A percentile compares a stretch with the other conserved stretches of the same genome.
Conservation (phyloP, 202 grass and related monocot species). For the Bolboschoenoplectus hybrid region DNA sequence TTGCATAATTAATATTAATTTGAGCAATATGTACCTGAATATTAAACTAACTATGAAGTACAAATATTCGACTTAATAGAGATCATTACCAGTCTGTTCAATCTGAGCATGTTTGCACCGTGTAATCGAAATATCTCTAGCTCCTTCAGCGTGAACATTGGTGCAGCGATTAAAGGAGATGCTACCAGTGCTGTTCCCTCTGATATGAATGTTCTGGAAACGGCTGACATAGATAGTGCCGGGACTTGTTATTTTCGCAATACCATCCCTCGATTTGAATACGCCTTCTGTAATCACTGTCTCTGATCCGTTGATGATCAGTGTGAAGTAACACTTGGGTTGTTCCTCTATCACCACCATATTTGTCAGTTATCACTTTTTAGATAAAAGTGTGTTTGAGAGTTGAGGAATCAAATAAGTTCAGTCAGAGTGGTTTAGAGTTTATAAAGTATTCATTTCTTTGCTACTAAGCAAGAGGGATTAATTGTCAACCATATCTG, state of each 20-base stretch:
- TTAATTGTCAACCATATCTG: not conserved
- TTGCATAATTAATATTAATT: not conserved
- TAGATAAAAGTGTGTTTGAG: not conserved
- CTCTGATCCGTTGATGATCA: slow-evolving; percentile 55
- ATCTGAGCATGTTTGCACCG: slow-evolving; percentile 52
- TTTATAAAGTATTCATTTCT: slow-evolving; percentile 35
- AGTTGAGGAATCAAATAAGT: not conserved
- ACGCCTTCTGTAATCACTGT: slow-evolving; percentile 55
- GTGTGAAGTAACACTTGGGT: slow-evolving; percentile 42
- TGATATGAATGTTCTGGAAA: slow-evolving; percentile 49
- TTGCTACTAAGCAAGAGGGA: not conserved
- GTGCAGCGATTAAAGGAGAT: slow-evolving; percentile 49
- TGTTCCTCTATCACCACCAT: slow-evolving; percentile 25
- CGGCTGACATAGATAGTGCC: slow-evolving; percentile 44
- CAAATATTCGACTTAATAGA: not conserved
- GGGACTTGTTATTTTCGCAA: slow-evolving; percentile 53
- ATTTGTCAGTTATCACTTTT: not conserved
- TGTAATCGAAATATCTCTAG: slow-evolving; percentile 43
- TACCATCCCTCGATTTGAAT: slow-evolving; percentile 41
- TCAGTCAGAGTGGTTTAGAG: not conserved
- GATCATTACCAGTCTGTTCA: slow-evolving; percentile 47
- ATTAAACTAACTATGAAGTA: not conserved
- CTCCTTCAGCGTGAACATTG: slow-evolving; percentile 44
- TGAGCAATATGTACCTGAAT: not conserved
- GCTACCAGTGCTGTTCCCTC: slow-evolving; percentile 39